A percentile compares a stretch with the other conserved stretches of the same genome.
Evolutionary conservation across 2,329 filamentous ascomycete species (phyloP).

Genomic region (Tolypocladium tropicale): DNA sequence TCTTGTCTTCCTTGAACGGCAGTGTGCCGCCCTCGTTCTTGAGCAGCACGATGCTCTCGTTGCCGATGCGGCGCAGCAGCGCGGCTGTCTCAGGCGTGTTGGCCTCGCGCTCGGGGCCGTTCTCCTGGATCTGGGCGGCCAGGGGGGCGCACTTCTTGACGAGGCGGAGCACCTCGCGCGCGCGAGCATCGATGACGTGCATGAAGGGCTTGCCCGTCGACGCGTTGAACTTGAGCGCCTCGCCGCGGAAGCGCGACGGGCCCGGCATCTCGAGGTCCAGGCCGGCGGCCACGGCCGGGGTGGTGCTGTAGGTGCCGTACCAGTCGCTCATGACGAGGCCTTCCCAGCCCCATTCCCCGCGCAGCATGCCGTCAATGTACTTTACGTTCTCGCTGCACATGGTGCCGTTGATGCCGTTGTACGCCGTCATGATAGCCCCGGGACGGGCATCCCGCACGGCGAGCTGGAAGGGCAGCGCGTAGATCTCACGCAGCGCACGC

Average conservation of each 20-base stretch:
- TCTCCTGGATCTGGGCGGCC: constrained; percentile 40
- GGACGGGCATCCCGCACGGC: constrained; percentile 40
- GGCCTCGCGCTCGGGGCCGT: constrained; percentile 39
- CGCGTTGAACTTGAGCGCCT: constrained; percentile 39
- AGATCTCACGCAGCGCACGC: constrained; percentile 48
- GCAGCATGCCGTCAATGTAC: constrained; percentile 39
- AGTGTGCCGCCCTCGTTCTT: constrained; percentile 59
- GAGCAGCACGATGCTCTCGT: constrained; percentile 61
- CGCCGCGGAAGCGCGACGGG: constrained; percentile 39
- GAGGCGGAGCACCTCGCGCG: constrained; percentile 46
- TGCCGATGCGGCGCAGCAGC: constrained; percentile 54
- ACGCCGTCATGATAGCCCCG: constrained; percentile 47
- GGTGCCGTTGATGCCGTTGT: constrained; percentile 48
- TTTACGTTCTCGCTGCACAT: constrained; percentile 44
- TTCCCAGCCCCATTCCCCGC: constrained; percentile 47
- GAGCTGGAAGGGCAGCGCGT: constrained; percentile 47
- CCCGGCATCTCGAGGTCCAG: constrained; percentile 53
- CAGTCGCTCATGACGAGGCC: constrained; percentile 51
- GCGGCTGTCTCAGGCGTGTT: constrained; percentile 53
- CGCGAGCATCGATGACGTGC: constrained; percentile 47
- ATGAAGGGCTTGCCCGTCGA: constrained; percentile 45
- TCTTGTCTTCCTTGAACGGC: constrained; percentile 53
- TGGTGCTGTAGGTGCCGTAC: constrained; percentile 46
- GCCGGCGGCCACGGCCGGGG: constrained; percentile 38
- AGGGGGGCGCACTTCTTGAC: constrained; percentile 45